These are phyloP conservation scores for Sphenostylis stenocarpa DNA, from an alignment of 306 rosid genomes.

Conservation along the genomic window DNA sequence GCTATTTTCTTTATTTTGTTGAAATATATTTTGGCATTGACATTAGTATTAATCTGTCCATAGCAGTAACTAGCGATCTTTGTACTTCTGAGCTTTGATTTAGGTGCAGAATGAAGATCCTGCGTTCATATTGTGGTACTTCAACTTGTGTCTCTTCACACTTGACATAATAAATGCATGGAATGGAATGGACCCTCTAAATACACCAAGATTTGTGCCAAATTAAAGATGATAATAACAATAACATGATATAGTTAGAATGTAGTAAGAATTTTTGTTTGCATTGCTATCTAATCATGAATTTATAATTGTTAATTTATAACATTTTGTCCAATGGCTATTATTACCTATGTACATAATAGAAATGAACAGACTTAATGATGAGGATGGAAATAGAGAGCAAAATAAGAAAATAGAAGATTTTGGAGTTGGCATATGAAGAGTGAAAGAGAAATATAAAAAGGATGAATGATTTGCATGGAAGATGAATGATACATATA, in stretches of 20 bases:
- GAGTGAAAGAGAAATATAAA: not conserved
- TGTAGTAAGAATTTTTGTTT: too few species aligned
- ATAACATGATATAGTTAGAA: too few species aligned
- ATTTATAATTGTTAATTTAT: too few species aligned
- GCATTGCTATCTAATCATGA: too few species aligned
- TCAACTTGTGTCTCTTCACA: not conserved
- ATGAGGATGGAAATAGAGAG: not conserved
- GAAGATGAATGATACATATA: conserved; percentile 1
- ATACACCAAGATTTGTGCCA: not conserved
- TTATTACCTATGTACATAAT: too few species aligned
- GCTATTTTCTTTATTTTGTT: not conserved
- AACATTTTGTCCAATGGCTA: too few species aligned
- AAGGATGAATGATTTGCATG: conserved; percentile 19
- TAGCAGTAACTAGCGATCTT: not conserved
- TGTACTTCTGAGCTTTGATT: not conserved
- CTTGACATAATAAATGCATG: not conserved
- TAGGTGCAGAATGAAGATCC: conserved; percentile 1
- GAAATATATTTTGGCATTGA: not conserved
- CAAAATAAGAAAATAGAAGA: not conserved
- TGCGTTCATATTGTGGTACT: not conserved
- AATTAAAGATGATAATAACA: not conserved
- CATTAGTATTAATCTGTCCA: not conserved
- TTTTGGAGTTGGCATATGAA: not conserved
- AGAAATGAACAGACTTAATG: not conserved
- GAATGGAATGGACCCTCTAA: not conserved